A percentile compares a stretch with the other conserved stretches of the same genome.
phyloP scores from a whole-genome alignment of 495 filamentous ascomycete species.

The Aspergillus carlsbadensis region DNA sequence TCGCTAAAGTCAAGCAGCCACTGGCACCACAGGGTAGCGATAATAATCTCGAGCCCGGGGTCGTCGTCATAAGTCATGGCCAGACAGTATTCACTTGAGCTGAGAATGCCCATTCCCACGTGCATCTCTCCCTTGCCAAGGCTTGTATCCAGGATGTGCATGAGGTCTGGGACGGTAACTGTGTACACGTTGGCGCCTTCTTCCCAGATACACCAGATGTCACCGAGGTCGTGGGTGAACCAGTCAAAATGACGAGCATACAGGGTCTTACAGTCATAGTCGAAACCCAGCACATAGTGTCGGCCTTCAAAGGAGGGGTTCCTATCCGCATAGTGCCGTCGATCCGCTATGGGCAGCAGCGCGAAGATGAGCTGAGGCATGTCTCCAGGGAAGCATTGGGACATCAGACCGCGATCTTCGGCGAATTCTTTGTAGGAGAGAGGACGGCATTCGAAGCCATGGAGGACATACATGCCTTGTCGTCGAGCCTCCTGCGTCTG shows the following conservation, averaged over 20 bases:
- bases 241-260: conserved; percentile 31
- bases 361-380: conserved; percentile 26
- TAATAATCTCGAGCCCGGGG: conserved; percentile 37
- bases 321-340: conserved; percentile 10
- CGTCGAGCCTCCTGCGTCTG: conserved; percentile 15
- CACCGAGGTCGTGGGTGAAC: conserved; percentile 23
- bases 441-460: conserved; percentile 25
- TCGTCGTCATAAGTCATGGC: conserved; percentile 17
- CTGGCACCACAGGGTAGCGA: conserved; percentile 34
- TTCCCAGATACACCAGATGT: conserved; percentile 31
- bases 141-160: conserved; percentile 14
- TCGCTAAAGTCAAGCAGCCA: conserved; percentile 35
- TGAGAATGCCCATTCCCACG: conserved; percentile 20
- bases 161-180: conserved; percentile 18
- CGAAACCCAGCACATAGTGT: conserved; percentile 34
- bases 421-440: conserved; percentile 24
- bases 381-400: conserved; percentile 5
- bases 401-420: conserved; percentile 9
- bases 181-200: conserved; percentile 27
- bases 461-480: conserved; percentile 24
- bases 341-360: conserved; percentile 26
- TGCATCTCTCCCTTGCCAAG: conserved; percentile 10
- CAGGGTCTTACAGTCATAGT: conserved; percentile 22
- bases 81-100: conserved; percentile 14
- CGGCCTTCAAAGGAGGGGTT: conserved; percentile 8